Percentiles rank a stretch among this genome's conserved stretches.
Conservation (phyloP, 345 rosid species). For the Aquilaria yunnanensis region DNA sequence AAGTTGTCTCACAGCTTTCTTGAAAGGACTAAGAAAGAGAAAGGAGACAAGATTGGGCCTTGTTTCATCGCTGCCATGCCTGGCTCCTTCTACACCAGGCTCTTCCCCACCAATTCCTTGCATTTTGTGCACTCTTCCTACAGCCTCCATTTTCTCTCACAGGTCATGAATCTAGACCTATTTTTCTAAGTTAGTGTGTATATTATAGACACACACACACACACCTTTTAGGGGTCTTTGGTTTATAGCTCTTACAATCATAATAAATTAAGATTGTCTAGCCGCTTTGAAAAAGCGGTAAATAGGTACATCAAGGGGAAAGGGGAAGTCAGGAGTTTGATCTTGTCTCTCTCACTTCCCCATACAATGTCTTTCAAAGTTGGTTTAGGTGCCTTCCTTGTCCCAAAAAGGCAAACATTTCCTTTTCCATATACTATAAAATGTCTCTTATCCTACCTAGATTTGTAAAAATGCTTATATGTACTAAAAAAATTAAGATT, state of each 20-base stretch:
- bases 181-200: not conserved
- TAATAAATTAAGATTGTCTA: not conserved
- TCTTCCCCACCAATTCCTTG: conserved; percentile 26
- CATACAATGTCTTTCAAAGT: no score
- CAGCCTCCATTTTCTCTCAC: conserved; percentile 33
- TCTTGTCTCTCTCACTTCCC: not conserved
- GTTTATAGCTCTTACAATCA: not conserved
- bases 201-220: not conserved
- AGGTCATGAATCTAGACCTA: conserved; percentile 10
- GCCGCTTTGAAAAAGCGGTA: no score
- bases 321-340: not conserved
- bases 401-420: no score
- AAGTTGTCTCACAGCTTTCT: conserved; percentile 15
- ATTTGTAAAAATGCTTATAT: no score
- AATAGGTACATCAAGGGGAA: no score
- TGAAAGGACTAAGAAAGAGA: not conserved
- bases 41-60: not conserved
- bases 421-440: no score
- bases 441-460: no score
- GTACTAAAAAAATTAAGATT: no score
- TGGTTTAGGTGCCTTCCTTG: no score
- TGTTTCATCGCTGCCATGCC: conserved; percentile 37
- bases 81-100: conserved; percentile 48
- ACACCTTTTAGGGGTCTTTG: no score
- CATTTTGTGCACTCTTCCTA: conserved; percentile 36